Evolutionary conservation across 2,329 filamentous ascomycete genomes (phyloP), one percentile per base, ranked within the genome.

Genomic region (Pseudogymnoascus sp.): DNA sequence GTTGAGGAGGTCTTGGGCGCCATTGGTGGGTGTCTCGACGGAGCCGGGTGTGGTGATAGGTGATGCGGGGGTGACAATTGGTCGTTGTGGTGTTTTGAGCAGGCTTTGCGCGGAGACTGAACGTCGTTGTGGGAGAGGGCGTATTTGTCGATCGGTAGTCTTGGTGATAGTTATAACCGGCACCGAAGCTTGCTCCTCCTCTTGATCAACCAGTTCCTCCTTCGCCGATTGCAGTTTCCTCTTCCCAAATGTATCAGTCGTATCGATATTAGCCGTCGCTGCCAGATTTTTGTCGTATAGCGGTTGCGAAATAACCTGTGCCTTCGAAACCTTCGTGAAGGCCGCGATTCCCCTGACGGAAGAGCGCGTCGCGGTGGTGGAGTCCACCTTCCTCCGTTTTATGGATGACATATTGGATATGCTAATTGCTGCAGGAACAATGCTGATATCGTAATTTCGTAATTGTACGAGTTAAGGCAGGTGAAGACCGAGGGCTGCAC

Each of bases 271-370:
- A 66, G 28, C 73, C 68, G 61, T 68, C 62, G n/a, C 64, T 28
- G 66, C 40, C 18, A 65, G 56, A 2, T 68, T 68, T 65, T 77
- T 75, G 63, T 76, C 74, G 3, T 67, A 66, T 14, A 74, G 68
- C 14, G 69, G 62, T 62, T 73, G 73, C 21, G 69, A 61, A 59
- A 68, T 62, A 16, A 72, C 73, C 63, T 62, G 65, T 40, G 77
- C 73, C 67, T 81, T 80, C 53, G 75, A 76, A 63, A 78, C 70
- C 67, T 73, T 76, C 64, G 77, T 72, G 66, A 80, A 80, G 63
- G 71, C 72, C 66, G 76, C 74, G 56, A 80, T 77, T 59, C 63
- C 38, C n/a, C 66, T 66, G 69, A 73, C 80, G 74, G 68, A 49
- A 31, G 64, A 43, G 23, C 67, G 63, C 49, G 63, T 18, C 28